Evolutionary conservation across 2,329 filamentous ascomycete genomes (phyloP), one percentile per base, ranked within the genome.

Genomic region (Sporothrix inflata): DNA sequence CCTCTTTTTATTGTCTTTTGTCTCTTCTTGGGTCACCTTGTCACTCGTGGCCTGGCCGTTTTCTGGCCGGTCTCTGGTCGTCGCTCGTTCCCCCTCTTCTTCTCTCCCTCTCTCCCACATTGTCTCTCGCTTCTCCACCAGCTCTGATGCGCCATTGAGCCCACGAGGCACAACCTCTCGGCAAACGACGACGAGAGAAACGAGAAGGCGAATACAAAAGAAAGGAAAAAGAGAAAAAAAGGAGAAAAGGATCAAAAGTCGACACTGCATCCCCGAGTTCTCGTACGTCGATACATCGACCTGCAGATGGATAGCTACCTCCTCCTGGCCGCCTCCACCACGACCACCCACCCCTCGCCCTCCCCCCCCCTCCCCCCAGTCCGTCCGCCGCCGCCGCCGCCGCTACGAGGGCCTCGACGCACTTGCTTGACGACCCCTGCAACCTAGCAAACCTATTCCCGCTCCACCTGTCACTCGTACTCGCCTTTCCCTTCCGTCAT

Each of bases 71-170:
- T 11, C 9, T 42, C 40, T 34, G 30, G 30, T 6, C 9, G 49
- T 19, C 8, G 24, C 27, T 60, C 27, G 14, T 19, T 40, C 27
- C 27, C 38, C 60, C 16, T 34, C 65, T 19, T 53, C 63, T 49
- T 11, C 49, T n/a, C 38, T n/a, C 14, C 42, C 24, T 66, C 42
- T 47, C 63, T 9, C 34, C 24, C 27, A 47, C 42, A 34, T 34
- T 49, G 63, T 67, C 63, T 51, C 65, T 51, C 24, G 51, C 27
- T 60, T 55, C 69, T 71, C 70, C 38, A 42, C 60, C n/a, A 27
- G n/a, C 34, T 47, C 70, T 9, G 14, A 57, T 71, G 60, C 34
- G 60, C 70, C 70, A 67, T 71, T 67, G 70, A 66, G 16, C 38
- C 34, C 60, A 71, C 60, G 70, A 51, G 60, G 47, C 55, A 53